Evolutionary conservation across 306 rosid genomes (phyloP), one percentile per base, ranked within the genome.

Genomic region (Quercus cerris): DNA sequence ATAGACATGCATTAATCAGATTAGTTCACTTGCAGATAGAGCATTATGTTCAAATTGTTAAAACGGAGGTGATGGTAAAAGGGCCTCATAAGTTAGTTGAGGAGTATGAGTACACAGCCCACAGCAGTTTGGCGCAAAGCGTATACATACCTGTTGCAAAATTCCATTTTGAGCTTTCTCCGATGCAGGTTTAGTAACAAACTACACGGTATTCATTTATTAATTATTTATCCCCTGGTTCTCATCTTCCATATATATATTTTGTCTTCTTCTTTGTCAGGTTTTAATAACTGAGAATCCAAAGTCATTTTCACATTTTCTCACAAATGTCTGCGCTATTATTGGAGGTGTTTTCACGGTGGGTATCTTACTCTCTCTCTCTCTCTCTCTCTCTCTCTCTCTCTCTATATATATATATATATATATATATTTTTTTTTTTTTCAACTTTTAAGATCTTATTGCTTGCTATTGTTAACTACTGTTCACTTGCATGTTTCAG

Each of bases 291-390:
- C 94, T 17, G 99, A 95, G 81, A 90, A 88, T 81, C 85, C 31
- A 79, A 95, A 84, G 88, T 91, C 99, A 31, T 91, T 93, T 82
- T 91, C 97, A 41, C 99, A 95, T 91, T 95, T 95, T 72, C 81
- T 95, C 77, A 95, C 99, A 13, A 95, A 93, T 78, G 86, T 95
- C 71, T 95, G 99, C 9, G 99, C 99, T 19, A 95, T 95, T 62
- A 93, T 95, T 72, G 99, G 99, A 74, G 99, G 99, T 19, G 83
- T 95, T 88, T 95, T 95, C 89, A 95, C 99, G 97, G 99, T 95
- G 77, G 38, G 99, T 89, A 85, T 83, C 76, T 78, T 15, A 20
- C 20, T 4, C 64, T 67, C 44, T 38, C 44, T 38, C 46, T 38
- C 46, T 38, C 46, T 38, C 41, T 35, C 46, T 38, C 46, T 38